phyloP scores from a whole-genome alignment of 352 stramenopile species.

The Pythium diclinum region DNA sequence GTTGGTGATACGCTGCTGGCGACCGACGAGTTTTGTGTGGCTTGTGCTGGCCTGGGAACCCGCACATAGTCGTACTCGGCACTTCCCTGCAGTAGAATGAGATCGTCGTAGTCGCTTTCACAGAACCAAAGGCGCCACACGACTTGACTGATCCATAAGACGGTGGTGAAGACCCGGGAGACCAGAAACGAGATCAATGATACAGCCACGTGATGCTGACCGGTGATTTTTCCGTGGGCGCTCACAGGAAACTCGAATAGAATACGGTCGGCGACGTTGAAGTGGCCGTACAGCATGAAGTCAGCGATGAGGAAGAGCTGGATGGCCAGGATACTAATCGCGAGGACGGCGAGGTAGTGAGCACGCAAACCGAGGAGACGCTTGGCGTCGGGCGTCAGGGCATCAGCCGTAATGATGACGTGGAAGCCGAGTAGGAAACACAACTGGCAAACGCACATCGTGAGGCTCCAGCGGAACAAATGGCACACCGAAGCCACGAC shows the following conservation, averaged over 20 bases:
- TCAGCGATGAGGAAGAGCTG: slow-evolving; percentile 2
- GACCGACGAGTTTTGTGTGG: not conserved
- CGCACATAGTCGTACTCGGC: not conserved
- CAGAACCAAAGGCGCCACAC: slow-evolving; percentile 1
- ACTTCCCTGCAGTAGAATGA: slow-evolving; percentile 9
- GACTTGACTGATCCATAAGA: not conserved
- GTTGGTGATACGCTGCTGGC: not conserved
- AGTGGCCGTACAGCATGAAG: slow-evolving; percentile 8
- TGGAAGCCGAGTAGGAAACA: slow-evolving; percentile 19
- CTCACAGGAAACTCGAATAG: not conserved
- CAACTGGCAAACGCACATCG: not conserved
- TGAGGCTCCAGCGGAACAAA: slow-evolving; percentile 24
- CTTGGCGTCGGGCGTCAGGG: slow-evolving; percentile 20
- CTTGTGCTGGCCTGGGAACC: not conserved
- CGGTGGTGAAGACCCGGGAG: not conserved
- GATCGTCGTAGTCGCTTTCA: not conserved
- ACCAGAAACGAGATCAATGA: not conserved
- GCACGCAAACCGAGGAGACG: not conserved
- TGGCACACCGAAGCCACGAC: slow-evolving; percentile 18
- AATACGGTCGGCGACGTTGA: slow-evolving; percentile 4
- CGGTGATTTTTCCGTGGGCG: not conserved
- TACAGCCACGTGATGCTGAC: not conserved
- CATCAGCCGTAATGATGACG: slow-evolving; percentile 19
- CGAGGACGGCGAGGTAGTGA: not conserved
- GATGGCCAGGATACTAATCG: not conserved